A percentile compares a stretch with the other conserved stretches of the same genome.
Evolutionary conservation across 2,329 filamentous ascomycete genomes (phyloP).

Genomic region (Cercospora sojina): DNA sequence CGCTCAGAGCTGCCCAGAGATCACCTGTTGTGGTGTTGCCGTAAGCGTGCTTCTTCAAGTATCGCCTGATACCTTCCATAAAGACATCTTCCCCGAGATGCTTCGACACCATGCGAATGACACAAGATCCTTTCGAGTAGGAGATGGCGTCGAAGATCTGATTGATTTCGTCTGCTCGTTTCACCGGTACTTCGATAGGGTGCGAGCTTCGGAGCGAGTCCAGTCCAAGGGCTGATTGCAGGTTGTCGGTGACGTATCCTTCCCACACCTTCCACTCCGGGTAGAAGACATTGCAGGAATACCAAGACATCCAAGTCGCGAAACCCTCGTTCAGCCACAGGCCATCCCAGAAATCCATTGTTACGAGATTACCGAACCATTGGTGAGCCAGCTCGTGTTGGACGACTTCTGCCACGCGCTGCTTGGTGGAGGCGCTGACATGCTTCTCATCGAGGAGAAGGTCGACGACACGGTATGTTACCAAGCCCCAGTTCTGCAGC

Average conservation of each 20-base stretch:
- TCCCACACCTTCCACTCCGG: slow-evolving; percentile 99
- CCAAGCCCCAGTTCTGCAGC: slow-evolving; percentile 98
- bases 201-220: slow-evolving; percentile 93
- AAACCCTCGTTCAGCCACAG: slow-evolving; percentile 95
- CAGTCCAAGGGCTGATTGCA: slow-evolving; percentile 81
- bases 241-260: slow-evolving; percentile 86
- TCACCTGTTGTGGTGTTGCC: slow-evolving; percentile 90
- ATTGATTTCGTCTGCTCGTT: slow-evolving; percentile 92
- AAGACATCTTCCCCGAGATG: slow-evolving; percentile 91
- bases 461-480: slow-evolving; percentile 92
- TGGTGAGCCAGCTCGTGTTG: slow-evolving; percentile 97
- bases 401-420: slow-evolving; percentile 90
- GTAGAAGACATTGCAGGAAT: slow-evolving; percentile 91
- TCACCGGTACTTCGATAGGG: slow-evolving; percentile 93
- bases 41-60: slow-evolving; percentile 95
- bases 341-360: slow-evolving; percentile 98
- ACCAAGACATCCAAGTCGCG: slow-evolving; percentile 91
- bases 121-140: slow-evolving; percentile 94
- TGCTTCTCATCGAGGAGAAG: slow-evolving; percentile 88
- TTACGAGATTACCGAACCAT: slow-evolving; percentile 97
- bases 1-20: slow-evolving; percentile 81
- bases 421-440: slow-evolving; percentile 83
- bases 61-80: slow-evolving; percentile 84
- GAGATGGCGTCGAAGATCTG: slow-evolving; percentile 98
- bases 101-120: slow-evolving; percentile 95